These are phyloP conservation scores for Heritiera fomes DNA, from an alignment of 345 rosid species.

Conservation along the genomic window DNA sequence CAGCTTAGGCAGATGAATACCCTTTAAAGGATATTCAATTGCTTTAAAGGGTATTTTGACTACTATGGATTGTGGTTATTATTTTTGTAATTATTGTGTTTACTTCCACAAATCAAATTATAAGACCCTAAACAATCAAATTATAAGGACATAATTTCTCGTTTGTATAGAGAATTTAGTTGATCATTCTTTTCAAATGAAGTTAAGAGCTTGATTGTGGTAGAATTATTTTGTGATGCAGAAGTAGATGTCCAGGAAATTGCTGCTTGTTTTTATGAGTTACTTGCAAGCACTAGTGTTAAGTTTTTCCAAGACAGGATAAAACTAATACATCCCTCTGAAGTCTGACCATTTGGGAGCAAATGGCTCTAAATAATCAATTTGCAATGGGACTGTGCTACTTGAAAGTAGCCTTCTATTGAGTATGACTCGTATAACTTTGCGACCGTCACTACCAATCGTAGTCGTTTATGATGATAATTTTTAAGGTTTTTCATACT, in stretches of 20 bases:
- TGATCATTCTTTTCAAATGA: conserved; percentile 10
- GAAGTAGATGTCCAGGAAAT: conserved; percentile 98
- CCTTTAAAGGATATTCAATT: no score
- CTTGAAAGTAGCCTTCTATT: conserved; percentile 76
- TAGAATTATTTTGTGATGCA: conserved; percentile 36
- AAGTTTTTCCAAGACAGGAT: conserved; percentile 78
- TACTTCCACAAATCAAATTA: no score
- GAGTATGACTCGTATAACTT: conserved; percentile 89
- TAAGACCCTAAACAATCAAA: background rate
- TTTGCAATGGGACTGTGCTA: conserved; percentile 74
- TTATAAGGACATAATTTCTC: conserved; percentile 8
- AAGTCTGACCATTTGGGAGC: conserved; percentile 51
- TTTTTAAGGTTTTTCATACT: background rate
- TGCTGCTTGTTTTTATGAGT: conserved; percentile 87
- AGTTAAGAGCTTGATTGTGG: conserved; percentile 4
- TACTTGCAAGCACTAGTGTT: conserved; percentile 70
- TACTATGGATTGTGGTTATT: no score
- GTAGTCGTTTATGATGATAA: background rate
- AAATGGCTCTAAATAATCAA: conserved; percentile 45
- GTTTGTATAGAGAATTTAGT: conserved; percentile 12
- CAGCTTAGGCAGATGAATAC: no score
- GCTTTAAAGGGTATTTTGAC: no score
- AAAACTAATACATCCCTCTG: conserved; percentile 59
- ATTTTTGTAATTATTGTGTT: no score
- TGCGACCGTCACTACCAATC: conserved; percentile 4